Evolutionary conservation across 1,284 basidiomycete genomes (phyloP), one percentile per base, ranked within the genome.

Genomic region (Sutorius eximius): DNA sequence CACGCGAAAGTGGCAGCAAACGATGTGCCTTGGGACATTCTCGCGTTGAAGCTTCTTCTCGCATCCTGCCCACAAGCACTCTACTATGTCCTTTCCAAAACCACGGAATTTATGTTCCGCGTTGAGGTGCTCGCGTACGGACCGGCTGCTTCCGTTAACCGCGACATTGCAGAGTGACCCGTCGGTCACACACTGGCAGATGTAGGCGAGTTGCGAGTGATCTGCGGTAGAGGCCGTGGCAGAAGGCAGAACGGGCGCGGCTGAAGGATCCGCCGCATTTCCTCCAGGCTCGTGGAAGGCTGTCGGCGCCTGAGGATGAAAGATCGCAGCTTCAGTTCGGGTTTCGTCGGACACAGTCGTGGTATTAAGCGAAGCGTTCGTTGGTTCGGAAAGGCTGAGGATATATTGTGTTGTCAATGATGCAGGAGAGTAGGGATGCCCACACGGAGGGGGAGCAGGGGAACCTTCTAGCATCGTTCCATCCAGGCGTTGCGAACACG

Each of bases 11-110:
- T 66, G 64, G 11, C 56, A 2, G 0, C 51, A 12, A 3, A 59
- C 5, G 8, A 66, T 57, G n/a, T 66, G 67, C 11, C 67, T 53
- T 0, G 58, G 51, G 5, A 66, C 24, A n/a, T 27, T 69, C 36
- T 64, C 67, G 3, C 49, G 27, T 38, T 66, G 58, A 8, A 66
- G 2, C 2, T 0, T 3, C 3, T 22, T 24, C 2, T 9, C 2
- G 9, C 64, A 69, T 2, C 44, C 55, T 0, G 0, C 7, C 58
- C 65, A 66, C 0, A 34, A 29, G 22, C 64, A 66, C 3, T 0
- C 1, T 2, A 38, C 29, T 9, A 0, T 0, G 3, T 55, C 51
- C 57, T 59, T 68, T 4, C 53, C 56, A 3, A 18, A 16, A 1
- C 52, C 27, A 7, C 41, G 18, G 40, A 66, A 54, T 0, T 2